These are phyloP conservation scores for Talaromyces ruber DNA, from an alignment of 495 filamentous ascomycete species.

Conservation along the genomic window DNA sequence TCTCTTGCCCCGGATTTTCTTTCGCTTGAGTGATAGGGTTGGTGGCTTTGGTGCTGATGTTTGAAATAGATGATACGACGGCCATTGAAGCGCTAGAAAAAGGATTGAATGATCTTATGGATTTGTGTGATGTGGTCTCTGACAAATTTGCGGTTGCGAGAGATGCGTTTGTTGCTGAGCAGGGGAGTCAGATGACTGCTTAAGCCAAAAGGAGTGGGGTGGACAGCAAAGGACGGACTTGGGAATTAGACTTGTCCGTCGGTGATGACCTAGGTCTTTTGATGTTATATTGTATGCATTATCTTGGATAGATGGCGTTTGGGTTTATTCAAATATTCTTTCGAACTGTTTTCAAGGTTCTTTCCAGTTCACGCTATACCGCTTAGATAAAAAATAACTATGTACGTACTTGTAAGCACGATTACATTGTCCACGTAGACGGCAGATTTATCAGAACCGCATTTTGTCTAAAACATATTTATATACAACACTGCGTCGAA, in stretches of 20 bases:
- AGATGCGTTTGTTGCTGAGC: slow-evolving; percentile 49
- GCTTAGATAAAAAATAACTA: too few species aligned
- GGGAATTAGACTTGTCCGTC: not conserved
- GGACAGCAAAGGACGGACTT: not conserved
- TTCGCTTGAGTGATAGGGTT: not conserved
- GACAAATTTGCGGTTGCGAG: slow-evolving; percentile 69
- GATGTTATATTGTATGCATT: not conserved
- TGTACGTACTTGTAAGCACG: too few species aligned
- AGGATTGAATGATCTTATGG: slow-evolving; percentile 77
- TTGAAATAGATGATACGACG: slow-evolving; percentile 61
- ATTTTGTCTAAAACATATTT: not conserved
- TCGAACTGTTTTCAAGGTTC: not conserved
- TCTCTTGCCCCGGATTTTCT: too few species aligned
- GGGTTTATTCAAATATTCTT: not conserved
- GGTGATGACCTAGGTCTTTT: not conserved
- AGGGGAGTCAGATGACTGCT: slow-evolving; percentile 27
- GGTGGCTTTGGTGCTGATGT: not conserved
- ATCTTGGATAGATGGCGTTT: slow-evolving; percentile 3
- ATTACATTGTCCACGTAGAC: not conserved
- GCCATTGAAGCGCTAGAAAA: slow-evolving; percentile 82
- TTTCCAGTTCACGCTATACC: too few species aligned
- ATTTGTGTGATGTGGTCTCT: slow-evolving; percentile 82
- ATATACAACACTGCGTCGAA: not conserved
- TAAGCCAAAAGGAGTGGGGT: slow-evolving; percentile 11
- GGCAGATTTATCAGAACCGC: not conserved